These are phyloP conservation scores for Monosporozyma siamensis DNA, from an alignment of 805 yeast species.

Conservation along the genomic window DNA sequence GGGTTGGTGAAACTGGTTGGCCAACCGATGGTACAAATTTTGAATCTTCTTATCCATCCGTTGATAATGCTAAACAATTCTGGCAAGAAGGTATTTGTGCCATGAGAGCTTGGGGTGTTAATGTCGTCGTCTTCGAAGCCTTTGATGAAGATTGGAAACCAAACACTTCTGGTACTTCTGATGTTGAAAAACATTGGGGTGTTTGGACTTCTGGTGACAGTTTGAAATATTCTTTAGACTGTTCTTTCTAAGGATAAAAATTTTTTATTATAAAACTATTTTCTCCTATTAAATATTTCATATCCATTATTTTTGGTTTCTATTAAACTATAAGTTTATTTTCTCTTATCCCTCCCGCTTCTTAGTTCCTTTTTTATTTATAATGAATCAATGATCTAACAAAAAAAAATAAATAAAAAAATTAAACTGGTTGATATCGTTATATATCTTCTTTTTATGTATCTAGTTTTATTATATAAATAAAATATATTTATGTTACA, in stretches of 20 bases:
- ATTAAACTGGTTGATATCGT: too few relatives aligned
- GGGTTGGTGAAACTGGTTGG: slow-evolving; percentile 99
- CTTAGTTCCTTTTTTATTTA: too few relatives aligned
- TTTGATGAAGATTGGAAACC: slow-evolving; percentile 97
- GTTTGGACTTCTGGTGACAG: slow-evolving; percentile 50
- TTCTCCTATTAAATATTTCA: too few relatives aligned
- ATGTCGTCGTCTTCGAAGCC: slow-evolving; percentile 89
- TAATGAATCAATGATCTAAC: too few relatives aligned
- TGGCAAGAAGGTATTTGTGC: slow-evolving; percentile 90
- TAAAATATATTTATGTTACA: too few relatives aligned
- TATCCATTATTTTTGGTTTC: too few relatives aligned
- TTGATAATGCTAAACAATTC: slow-evolving; percentile 64
- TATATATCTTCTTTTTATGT: too few relatives aligned
- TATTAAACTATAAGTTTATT: too few relatives aligned
- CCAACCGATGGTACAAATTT: slow-evolving; percentile 76
- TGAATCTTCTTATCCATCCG: slow-evolving; percentile 58
- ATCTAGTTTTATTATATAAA: too few relatives aligned
- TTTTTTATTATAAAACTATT: background rate
- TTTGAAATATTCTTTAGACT: slow-evolving; percentile 39
- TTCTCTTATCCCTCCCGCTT: too few relatives aligned
- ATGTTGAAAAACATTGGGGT: slow-evolving; percentile 95
- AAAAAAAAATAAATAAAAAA: too few relatives aligned
- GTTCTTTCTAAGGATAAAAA: slow-evolving; percentile 33
- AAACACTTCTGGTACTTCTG: slow-evolving; percentile 71
- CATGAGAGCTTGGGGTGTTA: slow-evolving; percentile 91